Evolutionary conservation across 2,329 filamentous ascomycete genomes (phyloP), one percentile per base, ranked within the genome.

Genomic region (Dactylellina leptospora): DNA sequence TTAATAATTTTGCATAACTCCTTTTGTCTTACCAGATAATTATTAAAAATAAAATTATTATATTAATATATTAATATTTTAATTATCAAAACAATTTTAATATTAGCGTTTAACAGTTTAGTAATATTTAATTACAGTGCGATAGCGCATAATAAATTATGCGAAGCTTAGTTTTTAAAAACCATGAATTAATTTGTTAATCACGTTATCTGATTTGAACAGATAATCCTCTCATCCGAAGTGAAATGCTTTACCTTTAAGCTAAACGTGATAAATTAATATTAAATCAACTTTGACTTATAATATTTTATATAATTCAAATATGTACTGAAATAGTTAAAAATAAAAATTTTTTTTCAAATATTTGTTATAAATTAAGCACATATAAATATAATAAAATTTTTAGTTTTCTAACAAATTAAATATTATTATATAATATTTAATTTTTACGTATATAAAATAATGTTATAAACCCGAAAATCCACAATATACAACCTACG

Each of bases 41-140:
- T 33, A 58, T 58, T 56, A 47, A 58, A 58, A 58, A 20, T 58
- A 33, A 23, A 47, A 58, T 45, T 42, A 58, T 58, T 58, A 58
- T 58, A 58, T 55, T 55, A 55, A 58, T 36, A n/a, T n/a, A n/a
- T n/a, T n/a, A n/a, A n/a, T n/a, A n/a, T n/a, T n/a, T n/a, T n/a
- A n/a, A n/a, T 58, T n/a, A 28, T 53, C 25, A 58, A 58, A 58
- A 58, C 40, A 47, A 58, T 58, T 58, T 58, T 58, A 58, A 55
- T 53, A 36, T 58, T 58, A 58, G n/a, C n/a, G n/a, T n/a, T n/a
- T n/a, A n/a, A n/a, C n/a, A n/a, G n/a, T n/a, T n/a, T n/a, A n/a
- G n/a, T n/a, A 58, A 25, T 36, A 22, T 58, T 58, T 58, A 20
- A n/a, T n/a, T n/a, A n/a, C n/a, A n/a, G n/a, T n/a, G n/a, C n/a